Conservation (phyloP, 305 asterid species). For the Fraxinus platypoda region DNA sequence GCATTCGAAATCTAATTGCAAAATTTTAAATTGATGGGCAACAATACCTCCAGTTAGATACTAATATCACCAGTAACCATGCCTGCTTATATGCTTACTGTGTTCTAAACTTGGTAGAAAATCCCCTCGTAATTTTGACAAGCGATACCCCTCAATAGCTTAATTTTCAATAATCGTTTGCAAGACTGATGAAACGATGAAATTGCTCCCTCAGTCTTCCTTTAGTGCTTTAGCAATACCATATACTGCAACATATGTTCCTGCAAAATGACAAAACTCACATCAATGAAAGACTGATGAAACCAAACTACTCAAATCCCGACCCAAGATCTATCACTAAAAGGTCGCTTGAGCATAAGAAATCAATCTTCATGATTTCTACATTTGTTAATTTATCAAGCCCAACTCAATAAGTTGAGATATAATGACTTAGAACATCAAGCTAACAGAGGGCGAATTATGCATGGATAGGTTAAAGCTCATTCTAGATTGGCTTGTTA, state of each 20-base stretch:
- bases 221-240: conserved; percentile 1
- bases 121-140: neutral
- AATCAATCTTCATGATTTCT: neutral
- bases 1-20: neutral
- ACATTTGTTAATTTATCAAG: neutral
- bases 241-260: neutral
- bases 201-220: conserved; percentile 6
- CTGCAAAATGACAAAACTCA: conserved; percentile 14
- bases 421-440: neutral
- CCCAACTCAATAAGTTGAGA: neutral
- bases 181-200: neutral
- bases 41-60: neutral
- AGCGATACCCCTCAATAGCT: conserved; percentile 3
- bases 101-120: neutral
- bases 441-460: neutral
- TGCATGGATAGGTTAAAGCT: neutral
- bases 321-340: neutral
- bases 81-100: neutral
- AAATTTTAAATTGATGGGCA: neutral
- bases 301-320: neutral
- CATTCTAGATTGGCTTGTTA: neutral
- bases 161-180: conserved; percentile 5
- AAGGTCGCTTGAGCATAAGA: neutral
- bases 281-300: neutral
- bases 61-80: neutral